phyloP scores from a whole-genome alignment of 441 rosid genomes.

The Euphorbia schlechtendalii region DNA sequence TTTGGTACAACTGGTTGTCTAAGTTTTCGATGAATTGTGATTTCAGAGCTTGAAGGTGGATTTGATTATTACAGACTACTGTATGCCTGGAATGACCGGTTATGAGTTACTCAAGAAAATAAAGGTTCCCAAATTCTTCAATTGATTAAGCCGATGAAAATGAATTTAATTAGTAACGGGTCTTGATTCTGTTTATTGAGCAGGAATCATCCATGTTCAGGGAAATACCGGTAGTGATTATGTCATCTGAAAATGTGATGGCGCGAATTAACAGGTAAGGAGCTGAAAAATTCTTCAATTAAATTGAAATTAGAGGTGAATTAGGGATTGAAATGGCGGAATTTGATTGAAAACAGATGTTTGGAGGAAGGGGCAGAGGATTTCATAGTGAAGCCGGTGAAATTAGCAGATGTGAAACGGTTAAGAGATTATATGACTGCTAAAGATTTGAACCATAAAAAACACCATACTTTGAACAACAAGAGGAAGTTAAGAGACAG shows the following conservation, averaged over 20 bases:
- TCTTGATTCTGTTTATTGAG: not conserved
- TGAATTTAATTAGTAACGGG: not conserved
- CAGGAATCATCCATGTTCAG: conserved; percentile 73
- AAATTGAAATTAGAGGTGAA: not conserved
- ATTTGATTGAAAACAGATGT: conserved; percentile 38
- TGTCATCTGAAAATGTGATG: conserved; percentile 83
- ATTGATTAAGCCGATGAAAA: not conserved
- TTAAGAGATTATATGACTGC: conserved; percentile 41
- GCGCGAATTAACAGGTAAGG: conserved; percentile 83
- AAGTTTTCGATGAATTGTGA: not conserved
- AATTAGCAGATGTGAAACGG: conserved; percentile 76
- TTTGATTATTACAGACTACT: conserved; percentile 74
- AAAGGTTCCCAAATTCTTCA: conserved; percentile 37
- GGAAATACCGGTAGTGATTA: conserved; percentile 81
- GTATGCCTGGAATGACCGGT: conserved; percentile 96
- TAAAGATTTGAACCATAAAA: conserved; percentile 29
- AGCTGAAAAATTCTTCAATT: not conserved
- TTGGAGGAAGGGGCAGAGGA: conserved; percentile 99
- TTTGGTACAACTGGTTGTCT: no score
- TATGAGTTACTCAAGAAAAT: conserved; percentile 84
- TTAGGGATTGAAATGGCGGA: not conserved
- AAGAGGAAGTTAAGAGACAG: conserved; percentile 53
- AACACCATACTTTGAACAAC: conserved; percentile 15
- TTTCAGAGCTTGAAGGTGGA: conserved; percentile 74
- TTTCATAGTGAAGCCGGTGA: conserved; percentile 84